A percentile compares a stretch with the other conserved stretches of the same genome.
phyloP scores from a whole-genome alignment of 2,329 filamentous ascomycete genomes.

The Fusarium succisae region DNA sequence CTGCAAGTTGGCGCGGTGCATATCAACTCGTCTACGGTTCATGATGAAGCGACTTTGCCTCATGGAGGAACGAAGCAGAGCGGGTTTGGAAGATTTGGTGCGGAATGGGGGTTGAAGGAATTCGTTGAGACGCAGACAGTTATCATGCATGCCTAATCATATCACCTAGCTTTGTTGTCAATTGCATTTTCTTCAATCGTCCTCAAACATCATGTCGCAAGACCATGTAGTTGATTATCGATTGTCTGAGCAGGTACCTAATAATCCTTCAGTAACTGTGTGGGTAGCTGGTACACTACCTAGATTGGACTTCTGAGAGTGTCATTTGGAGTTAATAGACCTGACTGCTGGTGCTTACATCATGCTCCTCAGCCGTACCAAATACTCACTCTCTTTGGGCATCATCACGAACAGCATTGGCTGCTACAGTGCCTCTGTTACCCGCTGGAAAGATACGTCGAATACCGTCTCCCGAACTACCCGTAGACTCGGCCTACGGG shows the following conservation, averaged over 20 bases:
- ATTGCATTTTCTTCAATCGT: fast-evolving
- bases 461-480: neutral
- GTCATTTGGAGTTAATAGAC: neutral
- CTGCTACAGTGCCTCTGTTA: neutral
- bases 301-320: neutral
- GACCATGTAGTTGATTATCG: fast-evolving
- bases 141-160: neutral
- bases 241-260: too few species aligned
- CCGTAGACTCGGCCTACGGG: neutral
- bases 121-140: neutral
- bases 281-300: too few species aligned
- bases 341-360: neutral
- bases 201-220: fast-evolving
- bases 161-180: too few species aligned
- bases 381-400: fast-evolving
- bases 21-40: neutral
- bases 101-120: neutral
- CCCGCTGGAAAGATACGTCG: fast-evolving
- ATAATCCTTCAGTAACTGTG: neutral
- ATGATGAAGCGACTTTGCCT: neutral
- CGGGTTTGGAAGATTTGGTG: neutral
- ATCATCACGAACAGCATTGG: neutral
- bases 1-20: neutral
- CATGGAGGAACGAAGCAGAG: neutral
- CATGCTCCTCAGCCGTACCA: fast-evolving